Evolutionary conservation across 306 rosid species (phyloP).

Genomic region (Vigna radiata): DNA sequence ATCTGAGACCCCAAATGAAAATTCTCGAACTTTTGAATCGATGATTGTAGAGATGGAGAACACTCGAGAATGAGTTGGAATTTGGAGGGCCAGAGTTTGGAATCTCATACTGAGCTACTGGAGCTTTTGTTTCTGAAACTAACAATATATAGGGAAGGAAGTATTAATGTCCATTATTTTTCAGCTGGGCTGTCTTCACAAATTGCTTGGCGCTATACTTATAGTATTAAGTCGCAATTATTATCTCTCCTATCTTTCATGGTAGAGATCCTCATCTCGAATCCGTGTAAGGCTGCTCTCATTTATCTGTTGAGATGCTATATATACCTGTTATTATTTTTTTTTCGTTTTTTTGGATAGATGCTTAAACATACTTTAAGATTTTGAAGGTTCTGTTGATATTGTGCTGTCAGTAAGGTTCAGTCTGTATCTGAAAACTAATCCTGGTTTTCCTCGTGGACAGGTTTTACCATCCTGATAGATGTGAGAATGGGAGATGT

Average conservation of each 20-base stretch:
- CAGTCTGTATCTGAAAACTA: constrained; percentile 28
- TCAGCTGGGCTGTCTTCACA: constrained; percentile 32
- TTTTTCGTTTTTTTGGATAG: background rate
- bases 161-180: constrained; percentile 3
- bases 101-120: constrained; percentile 55
- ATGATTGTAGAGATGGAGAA: constrained; percentile 64
- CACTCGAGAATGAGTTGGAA: constrained; percentile 45
- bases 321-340: background rate
- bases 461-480: constrained; percentile 46
- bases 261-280: constrained; percentile 45
- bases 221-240: constrained; percentile 26
- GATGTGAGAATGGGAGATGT: constrained; percentile 3
- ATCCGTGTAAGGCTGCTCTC: constrained; percentile 37
- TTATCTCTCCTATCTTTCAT: constrained; percentile 38
- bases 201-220: constrained; percentile 1
- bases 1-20: constrained; percentile 40
- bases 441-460: constrained; percentile 18
- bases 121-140: constrained; percentile 55
- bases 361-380: constrained; percentile 18
- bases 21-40: constrained; percentile 52
- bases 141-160: constrained; percentile 35
- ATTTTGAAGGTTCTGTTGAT: constrained; percentile 7
- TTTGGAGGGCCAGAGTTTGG: constrained; percentile 49
- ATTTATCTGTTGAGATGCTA: constrained; percentile 2
- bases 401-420: constrained; percentile 24